Evolutionary conservation across 2,329 filamentous ascomycete genomes (phyloP), one percentile per base, ranked within the genome.

Genomic region (Myriosclerotinia scirpicola): DNA sequence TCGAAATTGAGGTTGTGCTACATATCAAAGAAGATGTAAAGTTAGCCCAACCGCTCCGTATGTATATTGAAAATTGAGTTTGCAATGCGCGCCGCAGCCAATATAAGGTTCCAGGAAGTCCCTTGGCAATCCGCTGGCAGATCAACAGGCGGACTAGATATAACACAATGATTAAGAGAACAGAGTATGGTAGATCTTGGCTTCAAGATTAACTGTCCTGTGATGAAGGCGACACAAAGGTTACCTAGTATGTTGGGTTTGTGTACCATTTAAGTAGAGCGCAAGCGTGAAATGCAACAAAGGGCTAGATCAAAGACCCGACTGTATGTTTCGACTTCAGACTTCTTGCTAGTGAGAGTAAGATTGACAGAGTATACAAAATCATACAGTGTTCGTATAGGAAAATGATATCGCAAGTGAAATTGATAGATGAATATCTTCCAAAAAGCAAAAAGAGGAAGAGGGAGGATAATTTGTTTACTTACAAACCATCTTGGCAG

Each of bases 401-500:
- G 38, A 40, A 48, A 60, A 48, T 22, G 15, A 59, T 46, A n/a
- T 42, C 22, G 36, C 8, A 36, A 56, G 52, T 52, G 42, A 40
- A 44, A 52, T 30, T 22, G 26, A 52, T 42, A n/a, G 26, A 52
- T 40, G 38, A 15, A 38, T 26, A 60, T 48, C 20, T 54, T 50
- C 62, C 26, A 48, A 1, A 42, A 15, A n/a, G 8, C 79, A 78
- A 5, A 54, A 54, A n/a, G 63, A 56, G 54, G 15, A 30, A 36
- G 46, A 52, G 22, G 11, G n/a, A 34, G 40, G 54, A 59, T 59
- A 59, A 59, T 46, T 65, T 48, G 52, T 42, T n/a, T 26, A 71
- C 70, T 71, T 67, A 71, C 70, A 69, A 50, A 70, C 66, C 70
- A 71, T 71, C 66, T 68, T 71, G 64, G 66, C 67, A 66, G 17